Evolutionary conservation across 2,329 filamentous ascomycete genomes (phyloP).

Genomic region (Talaromyces sp.): DNA sequence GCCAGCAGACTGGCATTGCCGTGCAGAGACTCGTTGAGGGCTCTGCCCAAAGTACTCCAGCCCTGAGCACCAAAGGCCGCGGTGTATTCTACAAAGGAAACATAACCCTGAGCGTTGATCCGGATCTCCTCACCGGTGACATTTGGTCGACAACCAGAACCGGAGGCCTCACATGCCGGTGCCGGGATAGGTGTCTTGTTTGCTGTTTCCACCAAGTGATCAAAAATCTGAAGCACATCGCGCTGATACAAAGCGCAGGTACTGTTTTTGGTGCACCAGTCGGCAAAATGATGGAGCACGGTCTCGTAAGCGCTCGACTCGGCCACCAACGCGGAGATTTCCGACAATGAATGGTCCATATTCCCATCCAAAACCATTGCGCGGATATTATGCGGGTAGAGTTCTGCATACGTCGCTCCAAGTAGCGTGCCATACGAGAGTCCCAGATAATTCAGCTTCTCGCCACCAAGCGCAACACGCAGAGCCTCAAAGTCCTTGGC

Average conservation of each 20-base stretch:
- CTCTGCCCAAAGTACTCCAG: conserved; percentile 17
- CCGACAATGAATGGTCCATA: conserved; percentile 35
- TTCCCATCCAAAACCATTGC: conserved; percentile 42
- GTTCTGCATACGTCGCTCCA: conserved; percentile 38
- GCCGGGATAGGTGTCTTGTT: not conserved
- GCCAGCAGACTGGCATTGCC: conserved; percentile 35
- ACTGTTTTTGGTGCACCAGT: not conserved
- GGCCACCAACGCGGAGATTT: conserved; percentile 21
- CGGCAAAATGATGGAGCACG: conserved; percentile 18
- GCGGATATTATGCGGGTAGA: conserved; percentile 40
- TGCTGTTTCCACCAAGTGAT: not conserved
- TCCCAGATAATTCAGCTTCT: conserved; percentile 37
- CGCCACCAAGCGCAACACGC: conserved; percentile 27
- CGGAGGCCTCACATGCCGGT: conserved; percentile 13
- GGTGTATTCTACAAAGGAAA: conserved; percentile 14
- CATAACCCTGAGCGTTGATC: conserved; percentile 26
- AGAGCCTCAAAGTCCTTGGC: conserved; percentile 33
- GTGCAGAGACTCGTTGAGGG: conserved; percentile 23
- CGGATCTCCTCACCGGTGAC: conserved; percentile 30
- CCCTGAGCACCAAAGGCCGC: not conserved
- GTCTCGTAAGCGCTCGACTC: conserved; percentile 33
- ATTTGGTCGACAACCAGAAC: conserved; percentile 27
- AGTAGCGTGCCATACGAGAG: conserved; percentile 43
- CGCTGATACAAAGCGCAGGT: not conserved
- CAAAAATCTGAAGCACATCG: not conserved